Evolutionary conservation across 306 rosid genomes (phyloP).

Genomic region (Parietaria judaica): DNA sequence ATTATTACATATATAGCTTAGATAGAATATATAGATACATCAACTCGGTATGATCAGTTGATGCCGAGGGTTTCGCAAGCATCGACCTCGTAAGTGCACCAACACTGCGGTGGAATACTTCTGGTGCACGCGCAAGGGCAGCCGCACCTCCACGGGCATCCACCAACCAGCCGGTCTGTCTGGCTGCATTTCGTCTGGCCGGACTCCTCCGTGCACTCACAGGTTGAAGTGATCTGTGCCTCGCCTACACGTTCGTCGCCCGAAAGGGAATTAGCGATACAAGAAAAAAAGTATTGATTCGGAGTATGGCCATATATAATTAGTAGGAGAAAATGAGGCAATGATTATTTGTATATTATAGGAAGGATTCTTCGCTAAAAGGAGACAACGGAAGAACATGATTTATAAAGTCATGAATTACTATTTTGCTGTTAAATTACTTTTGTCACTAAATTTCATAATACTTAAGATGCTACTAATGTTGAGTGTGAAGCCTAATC

Average conservation of each 20-base stretch:
- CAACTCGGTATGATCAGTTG: too few relatives aligned
- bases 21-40: too few relatives aligned
- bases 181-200: background rate
- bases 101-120: background rate
- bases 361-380: too few relatives aligned
- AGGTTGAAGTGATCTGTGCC: background rate
- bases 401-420: too few relatives aligned
- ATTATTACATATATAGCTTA: too few relatives aligned
- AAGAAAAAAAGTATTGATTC: background rate
- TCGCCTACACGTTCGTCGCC: background rate
- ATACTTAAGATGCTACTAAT: too few relatives aligned
- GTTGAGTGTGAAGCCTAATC: too few relatives aligned
- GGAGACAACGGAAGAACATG: too few relatives aligned
- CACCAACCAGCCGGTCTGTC: background rate
- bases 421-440: too few relatives aligned
- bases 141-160: background rate
- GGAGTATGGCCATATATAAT: background rate
- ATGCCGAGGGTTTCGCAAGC: background rate
- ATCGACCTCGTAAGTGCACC: constrained; percentile 1
- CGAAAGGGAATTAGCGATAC: background rate
- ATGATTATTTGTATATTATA: too few relatives aligned
- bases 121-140: background rate
- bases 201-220: background rate
- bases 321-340: too few relatives aligned
- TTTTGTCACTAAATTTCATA: too few relatives aligned